These are phyloP conservation scores for Neoboletus brunneissimus DNA, from an alignment of 768 basidiomycete species.

Conservation along the genomic window DNA sequence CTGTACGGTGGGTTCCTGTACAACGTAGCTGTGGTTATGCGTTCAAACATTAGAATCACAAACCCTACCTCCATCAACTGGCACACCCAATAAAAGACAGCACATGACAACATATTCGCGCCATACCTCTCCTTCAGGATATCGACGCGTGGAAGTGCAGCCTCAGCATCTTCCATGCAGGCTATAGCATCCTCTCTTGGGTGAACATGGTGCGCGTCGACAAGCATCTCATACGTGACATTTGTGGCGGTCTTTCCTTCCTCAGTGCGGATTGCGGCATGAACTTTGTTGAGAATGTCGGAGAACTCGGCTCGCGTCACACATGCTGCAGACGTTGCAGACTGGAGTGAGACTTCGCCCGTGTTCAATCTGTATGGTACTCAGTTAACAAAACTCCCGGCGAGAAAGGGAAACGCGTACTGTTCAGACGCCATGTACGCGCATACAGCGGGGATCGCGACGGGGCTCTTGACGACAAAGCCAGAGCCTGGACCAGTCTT, in stretches of 20 bases:
- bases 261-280: constrained; percentile 15
- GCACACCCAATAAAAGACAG: constrained; percentile 48
- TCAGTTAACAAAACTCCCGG: not conserved
- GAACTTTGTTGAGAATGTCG: constrained; percentile 23
- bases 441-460: constrained; percentile 28
- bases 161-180: constrained; percentile 38
- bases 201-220: constrained; percentile 23
- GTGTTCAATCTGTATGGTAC: constrained; percentile 20
- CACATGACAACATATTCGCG: constrained; percentile 30
- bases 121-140: constrained; percentile 22
- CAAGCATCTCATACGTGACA: constrained; percentile 34
- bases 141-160: constrained; percentile 9
- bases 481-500: constrained; percentile 30
- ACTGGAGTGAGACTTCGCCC: constrained; percentile 29
- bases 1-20: constrained; percentile 24
- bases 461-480: constrained; percentile 23
- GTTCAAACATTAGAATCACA: not conserved
- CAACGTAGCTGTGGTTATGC: not conserved
- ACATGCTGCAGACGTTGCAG: constrained; percentile 26
- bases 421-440: constrained; percentile 33
- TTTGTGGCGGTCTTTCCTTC: not conserved
- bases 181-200: constrained; percentile 19
- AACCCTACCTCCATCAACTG: constrained; percentile 36
- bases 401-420: constrained; percentile 15
- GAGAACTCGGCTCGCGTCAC: constrained; percentile 20